Evolutionary conservation across 1,284 basidiomycete genomes (phyloP), one percentile per base, ranked within the genome.

Genomic region (Apiotrichum laibachii): DNA sequence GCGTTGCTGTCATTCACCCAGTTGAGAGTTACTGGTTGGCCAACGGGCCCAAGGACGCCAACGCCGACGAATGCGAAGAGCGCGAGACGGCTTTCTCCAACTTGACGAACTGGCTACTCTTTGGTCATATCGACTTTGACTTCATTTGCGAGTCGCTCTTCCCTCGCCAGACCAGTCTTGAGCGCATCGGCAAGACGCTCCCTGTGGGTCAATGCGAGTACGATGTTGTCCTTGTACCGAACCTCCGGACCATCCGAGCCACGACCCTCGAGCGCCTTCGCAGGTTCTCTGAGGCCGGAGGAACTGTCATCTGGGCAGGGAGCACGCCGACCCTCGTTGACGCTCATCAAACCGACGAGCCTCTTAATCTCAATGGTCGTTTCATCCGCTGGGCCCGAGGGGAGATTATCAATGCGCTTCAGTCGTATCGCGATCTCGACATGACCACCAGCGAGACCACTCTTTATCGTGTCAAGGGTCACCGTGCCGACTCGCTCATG

Each of bases 81-180:
- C 62, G 69, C 31, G 67, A 68, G 19, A 51, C 62, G 33, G 65
- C 64, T 1, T 68, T 68, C 43, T 43, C 47, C 10, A 58, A 69
- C 31, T 49, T 71, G 22, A 67, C 68, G n/a, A 50, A 63, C 37
- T 71, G 69, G 69, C 52, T 71, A 19, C 51, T 71, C 19, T 48
- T 61, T 21, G 61, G 63, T 16, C 62, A 62, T 33, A 50, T 69
- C 31, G 69, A 71, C 46, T 71, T 71, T 43, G 69, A 71, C 55
- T 71, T 71, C 47, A 66, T 71, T 56, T 63, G 63, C n/a, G 69
- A 71, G 55, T 65, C 62, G 8, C 64, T 71, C n/a, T 67, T 71
- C 49, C 64, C 62, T 1, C 58, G 57, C 33, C 64, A 60, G 31
- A 65, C 67, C 3, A 18, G 50, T 13, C 15, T 67, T 12, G 57